Evolutionary conservation across 345 rosid species (phyloP).

Genomic region (Gossypium raimondii): DNA sequence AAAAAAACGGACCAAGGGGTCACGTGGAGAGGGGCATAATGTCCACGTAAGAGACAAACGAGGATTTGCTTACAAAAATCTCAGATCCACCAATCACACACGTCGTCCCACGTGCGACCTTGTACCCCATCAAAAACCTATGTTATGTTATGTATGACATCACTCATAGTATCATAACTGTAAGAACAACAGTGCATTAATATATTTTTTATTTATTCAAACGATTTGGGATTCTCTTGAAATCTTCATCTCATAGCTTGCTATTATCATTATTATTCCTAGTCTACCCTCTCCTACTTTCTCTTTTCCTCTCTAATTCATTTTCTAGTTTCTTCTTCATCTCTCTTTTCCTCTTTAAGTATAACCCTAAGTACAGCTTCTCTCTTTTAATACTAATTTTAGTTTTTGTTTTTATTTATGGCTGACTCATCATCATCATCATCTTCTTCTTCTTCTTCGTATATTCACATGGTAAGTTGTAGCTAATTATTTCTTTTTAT

Average conservation of each 20-base stretch:
- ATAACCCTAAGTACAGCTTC: background rate
- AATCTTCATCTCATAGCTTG: background rate
- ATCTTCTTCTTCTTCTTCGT: conserved; percentile 42
- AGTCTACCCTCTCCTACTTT: background rate
- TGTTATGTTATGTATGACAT: background rate
- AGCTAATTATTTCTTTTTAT: background rate
- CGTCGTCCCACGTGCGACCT: conserved; percentile 8
- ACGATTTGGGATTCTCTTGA: background rate
- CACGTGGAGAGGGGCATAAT: background rate
- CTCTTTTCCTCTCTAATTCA: background rate
- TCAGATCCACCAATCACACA: background rate
- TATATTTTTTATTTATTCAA: background rate
- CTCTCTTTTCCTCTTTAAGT: background rate
- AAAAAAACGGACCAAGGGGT: background rate
- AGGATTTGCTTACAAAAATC: background rate
- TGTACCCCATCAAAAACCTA: background rate
- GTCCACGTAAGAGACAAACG: background rate
- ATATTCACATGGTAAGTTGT: conserved; percentile 52
- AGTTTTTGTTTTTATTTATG: background rate
- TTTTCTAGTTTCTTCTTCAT: background rate
- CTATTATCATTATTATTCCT: background rate
- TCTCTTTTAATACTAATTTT: background rate
- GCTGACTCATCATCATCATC: conserved; percentile 19
- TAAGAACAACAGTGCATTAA: background rate
- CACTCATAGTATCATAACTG: background rate